phyloP scores from a whole-genome alignment of 2,329 filamentous ascomycete species.

The Exophiala alcalophila region DNA sequence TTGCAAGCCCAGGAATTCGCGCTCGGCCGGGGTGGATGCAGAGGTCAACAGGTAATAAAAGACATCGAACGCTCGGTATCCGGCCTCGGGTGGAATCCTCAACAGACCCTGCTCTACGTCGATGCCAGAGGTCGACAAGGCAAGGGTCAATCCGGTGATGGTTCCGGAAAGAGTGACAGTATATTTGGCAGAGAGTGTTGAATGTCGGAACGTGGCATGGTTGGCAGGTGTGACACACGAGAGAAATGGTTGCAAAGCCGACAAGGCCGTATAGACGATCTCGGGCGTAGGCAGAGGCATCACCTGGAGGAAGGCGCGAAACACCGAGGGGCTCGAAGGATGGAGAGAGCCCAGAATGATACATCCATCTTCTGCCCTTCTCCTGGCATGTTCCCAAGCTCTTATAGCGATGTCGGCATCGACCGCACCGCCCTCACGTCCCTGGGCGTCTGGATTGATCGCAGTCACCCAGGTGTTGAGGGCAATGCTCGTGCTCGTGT shows the following conservation, averaged over 20 bases:
- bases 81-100: conserved; percentile 72
- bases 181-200: conserved; percentile 75
- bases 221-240: conserved; percentile 85
- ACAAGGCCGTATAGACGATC: conserved; percentile 72
- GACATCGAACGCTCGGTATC: conserved; percentile 91
- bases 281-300: conserved; percentile 77
- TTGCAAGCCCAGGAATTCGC: conserved; percentile 82
- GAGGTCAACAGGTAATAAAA: conserved; percentile 95
- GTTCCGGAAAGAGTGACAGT: conserved; percentile 78
- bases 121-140: conserved; percentile 82
- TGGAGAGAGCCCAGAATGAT: conserved; percentile 87
- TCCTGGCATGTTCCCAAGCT: conserved; percentile 94
- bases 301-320: conserved; percentile 75
- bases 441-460: conserved; percentile 65
- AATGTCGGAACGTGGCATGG: conserved; percentile 76
- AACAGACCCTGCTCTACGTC: conserved; percentile 78
- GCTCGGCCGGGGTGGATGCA: conserved; percentile 82
- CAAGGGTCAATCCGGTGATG: conserved; percentile 69
- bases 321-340: conserved; percentile 77
- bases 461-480: conserved; percentile 95
- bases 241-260: conserved; percentile 80
- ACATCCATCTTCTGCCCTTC: conserved; percentile 92
- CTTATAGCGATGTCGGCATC: conserved; percentile 73
- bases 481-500: conserved; percentile 84
- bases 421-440: conserved; percentile 70